phyloP scores from a whole-genome alignment of 2,329 filamentous ascomycete genomes.

The Diaporthe aspalathi region DNA sequence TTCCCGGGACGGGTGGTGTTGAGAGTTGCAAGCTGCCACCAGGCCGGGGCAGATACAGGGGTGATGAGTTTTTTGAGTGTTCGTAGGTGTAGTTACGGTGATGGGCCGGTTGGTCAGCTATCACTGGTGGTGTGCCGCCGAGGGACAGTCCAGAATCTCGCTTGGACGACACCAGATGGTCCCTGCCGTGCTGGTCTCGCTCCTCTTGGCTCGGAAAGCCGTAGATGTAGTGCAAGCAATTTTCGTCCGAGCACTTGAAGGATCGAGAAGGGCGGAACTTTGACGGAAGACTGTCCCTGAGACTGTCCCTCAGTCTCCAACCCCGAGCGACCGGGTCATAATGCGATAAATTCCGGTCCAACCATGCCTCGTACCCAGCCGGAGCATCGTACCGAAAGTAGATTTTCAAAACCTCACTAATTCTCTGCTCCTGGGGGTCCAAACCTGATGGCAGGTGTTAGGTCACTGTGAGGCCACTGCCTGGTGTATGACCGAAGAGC shows the following conservation, averaged over 20 bases:
- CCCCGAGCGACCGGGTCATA: conserved; percentile 61
- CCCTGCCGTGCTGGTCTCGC: conserved; percentile 61
- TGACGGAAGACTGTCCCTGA: conserved; percentile 52
- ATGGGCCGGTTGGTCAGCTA: conserved; percentile 48
- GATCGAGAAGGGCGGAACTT: conserved; percentile 53
- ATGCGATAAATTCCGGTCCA: conserved; percentile 62
- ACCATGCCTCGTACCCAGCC: conserved; percentile 61
- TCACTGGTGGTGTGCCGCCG: conserved; percentile 50
- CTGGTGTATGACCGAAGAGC: background rate
- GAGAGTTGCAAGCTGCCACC: conserved; percentile 48
- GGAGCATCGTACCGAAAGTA: conserved; percentile 55
- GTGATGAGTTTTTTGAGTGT: conserved; percentile 50
- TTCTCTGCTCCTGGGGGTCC: conserved; percentile 54
- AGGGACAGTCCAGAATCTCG: conserved; percentile 59
- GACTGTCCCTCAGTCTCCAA: conserved; percentile 52
- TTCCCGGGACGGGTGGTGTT: conserved; percentile 49
- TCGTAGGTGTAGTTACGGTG: conserved; percentile 48
- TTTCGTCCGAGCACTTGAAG: conserved; percentile 67
- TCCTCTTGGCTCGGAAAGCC: conserved; percentile 64
- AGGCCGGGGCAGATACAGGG: conserved; percentile 55
- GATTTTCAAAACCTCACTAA: conserved; percentile 53
- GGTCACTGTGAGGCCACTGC: conserved; percentile 21
- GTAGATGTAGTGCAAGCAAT: conserved; percentile 69
- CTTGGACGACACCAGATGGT: conserved; percentile 57
- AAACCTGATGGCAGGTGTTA: conserved; percentile 49